These are phyloP conservation scores for Fusarium robinianum DNA, from an alignment of 2,329 filamentous ascomycete genomes.

Conservation along the genomic window DNA sequence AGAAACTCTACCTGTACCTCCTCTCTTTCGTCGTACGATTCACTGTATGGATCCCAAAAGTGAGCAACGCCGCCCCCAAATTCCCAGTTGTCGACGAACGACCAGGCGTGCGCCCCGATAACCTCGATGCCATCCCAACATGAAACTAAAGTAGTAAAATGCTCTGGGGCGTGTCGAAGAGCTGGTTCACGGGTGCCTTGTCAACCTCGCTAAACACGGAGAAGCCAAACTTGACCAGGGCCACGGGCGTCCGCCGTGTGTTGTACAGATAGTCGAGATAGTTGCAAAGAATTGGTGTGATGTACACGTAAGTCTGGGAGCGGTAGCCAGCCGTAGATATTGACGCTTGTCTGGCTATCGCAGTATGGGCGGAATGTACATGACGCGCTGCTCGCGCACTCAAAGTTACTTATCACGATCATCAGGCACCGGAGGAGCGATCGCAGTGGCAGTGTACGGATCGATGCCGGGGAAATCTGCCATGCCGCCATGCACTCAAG, in stretches of 20 bases:
- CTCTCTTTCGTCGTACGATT: slow-evolving; percentile 57
- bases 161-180: slow-evolving; percentile 58
- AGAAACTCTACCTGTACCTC: slow-evolving; percentile 62
- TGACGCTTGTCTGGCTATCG: slow-evolving; percentile 51
- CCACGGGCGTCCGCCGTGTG: slow-evolving; percentile 55
- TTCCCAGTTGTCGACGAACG: slow-evolving; percentile 58
- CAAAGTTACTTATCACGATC: slow-evolving; percentile 47
- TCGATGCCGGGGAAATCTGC: slow-evolving; percentile 62
- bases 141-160: slow-evolving; percentile 59
- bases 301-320: slow-evolving; percentile 61
- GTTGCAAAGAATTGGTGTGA: slow-evolving; percentile 59
- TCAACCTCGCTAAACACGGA: slow-evolving; percentile 54
- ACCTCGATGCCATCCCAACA: slow-evolving; percentile 61
- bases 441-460: slow-evolving; percentile 60
- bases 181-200: slow-evolving; percentile 52
- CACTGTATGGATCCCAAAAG: slow-evolving; percentile 61
- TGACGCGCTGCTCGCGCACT: slow-evolving; percentile 52
- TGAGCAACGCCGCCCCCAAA: slow-evolving; percentile 52
- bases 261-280: slow-evolving; percentile 63
- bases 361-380: slow-evolving; percentile 57
- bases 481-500: slow-evolving; percentile 55
- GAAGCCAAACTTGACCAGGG: slow-evolving; percentile 62
- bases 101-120: slow-evolving; percentile 59
- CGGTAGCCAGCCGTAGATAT: slow-evolving; percentile 59
- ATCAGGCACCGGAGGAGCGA: slow-evolving; percentile 48